Conservation (phyloP, 345 rosid genomes). For the Arabis alpina region DNA sequence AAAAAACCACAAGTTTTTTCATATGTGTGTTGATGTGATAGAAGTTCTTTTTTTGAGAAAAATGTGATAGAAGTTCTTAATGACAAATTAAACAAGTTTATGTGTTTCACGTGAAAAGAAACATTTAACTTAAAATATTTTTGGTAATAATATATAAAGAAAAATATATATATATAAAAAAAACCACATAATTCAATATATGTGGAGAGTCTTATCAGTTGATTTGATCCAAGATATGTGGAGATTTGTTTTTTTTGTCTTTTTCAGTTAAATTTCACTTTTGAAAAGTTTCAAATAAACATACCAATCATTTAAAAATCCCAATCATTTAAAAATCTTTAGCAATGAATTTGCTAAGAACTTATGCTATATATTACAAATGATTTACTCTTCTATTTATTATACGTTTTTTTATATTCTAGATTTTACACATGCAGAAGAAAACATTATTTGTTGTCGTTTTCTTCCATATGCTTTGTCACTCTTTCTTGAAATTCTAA, state of each 20-base stretch:
- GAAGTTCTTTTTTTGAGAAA: too few relatives aligned
- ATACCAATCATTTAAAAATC: too few relatives aligned
- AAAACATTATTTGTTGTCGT: conserved; percentile 5
- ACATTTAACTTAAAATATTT: too few relatives aligned
- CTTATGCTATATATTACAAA: neutral
- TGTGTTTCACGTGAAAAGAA: too few relatives aligned
- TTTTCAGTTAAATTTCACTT: too few relatives aligned
- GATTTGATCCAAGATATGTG: neutral
- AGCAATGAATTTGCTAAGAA: neutral
- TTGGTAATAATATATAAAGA: too few relatives aligned
- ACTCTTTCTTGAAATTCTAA: conserved; percentile 32
- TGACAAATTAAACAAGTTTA: too few relatives aligned
- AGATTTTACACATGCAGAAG: neutral
- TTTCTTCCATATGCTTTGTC: conserved; percentile 5
- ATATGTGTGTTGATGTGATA: too few relatives aligned
- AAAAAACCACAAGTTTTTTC: too few relatives aligned
- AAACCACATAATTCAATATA: neutral
- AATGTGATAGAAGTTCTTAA: too few relatives aligned
- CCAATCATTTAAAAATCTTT: too few relatives aligned
- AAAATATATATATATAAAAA: neutral
- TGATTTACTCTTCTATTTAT: neutral
- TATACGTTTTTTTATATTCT: neutral
- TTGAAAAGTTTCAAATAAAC: too few relatives aligned
- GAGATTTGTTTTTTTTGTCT: neutral
- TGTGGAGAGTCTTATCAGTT: neutral